phyloP scores from a whole-genome alignment of 2,329 filamentous ascomycete species.

The Ophiostoma triangulosporum region DNA sequence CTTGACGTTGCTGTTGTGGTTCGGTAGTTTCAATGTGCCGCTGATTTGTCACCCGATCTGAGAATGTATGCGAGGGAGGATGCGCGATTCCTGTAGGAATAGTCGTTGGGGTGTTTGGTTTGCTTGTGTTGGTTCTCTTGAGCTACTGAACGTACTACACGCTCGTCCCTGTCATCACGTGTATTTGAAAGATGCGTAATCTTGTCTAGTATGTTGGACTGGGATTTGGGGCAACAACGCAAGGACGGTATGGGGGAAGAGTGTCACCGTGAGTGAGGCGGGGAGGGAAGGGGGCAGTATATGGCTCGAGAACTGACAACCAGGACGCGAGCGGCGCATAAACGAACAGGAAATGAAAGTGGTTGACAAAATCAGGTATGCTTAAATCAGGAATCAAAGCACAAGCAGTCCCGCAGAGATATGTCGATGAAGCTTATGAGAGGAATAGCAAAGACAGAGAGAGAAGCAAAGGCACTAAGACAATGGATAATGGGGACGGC shows the following conservation, averaged over 20 bases:
- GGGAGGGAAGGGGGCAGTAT: background rate
- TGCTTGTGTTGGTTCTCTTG: background rate
- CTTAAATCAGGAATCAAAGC: background rate
- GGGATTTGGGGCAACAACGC: background rate
- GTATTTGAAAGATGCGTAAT: background rate
- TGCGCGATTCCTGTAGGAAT: background rate
- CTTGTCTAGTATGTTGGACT: background rate
- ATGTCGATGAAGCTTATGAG: background rate
- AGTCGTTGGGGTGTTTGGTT: background rate
- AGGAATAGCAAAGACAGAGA: background rate
- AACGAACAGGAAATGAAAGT: background rate
- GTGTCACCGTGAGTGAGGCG: background rate
- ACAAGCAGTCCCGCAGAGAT: background rate
- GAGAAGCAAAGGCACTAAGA: background rate
- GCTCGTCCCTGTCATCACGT: background rate
- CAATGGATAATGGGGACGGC: background rate
- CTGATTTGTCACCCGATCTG: background rate
- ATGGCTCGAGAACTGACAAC: background rate
- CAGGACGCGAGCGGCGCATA: background rate
- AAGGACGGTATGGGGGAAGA: background rate
- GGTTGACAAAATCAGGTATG: background rate
- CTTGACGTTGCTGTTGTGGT: background rate
- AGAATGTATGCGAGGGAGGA: background rate
- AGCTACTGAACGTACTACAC: background rate
- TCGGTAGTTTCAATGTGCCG: background rate